Base-by-base conservation (phyloP, 2,329 filamentous ascomycete species). In the Trichothecium sympodiale region DNA sequence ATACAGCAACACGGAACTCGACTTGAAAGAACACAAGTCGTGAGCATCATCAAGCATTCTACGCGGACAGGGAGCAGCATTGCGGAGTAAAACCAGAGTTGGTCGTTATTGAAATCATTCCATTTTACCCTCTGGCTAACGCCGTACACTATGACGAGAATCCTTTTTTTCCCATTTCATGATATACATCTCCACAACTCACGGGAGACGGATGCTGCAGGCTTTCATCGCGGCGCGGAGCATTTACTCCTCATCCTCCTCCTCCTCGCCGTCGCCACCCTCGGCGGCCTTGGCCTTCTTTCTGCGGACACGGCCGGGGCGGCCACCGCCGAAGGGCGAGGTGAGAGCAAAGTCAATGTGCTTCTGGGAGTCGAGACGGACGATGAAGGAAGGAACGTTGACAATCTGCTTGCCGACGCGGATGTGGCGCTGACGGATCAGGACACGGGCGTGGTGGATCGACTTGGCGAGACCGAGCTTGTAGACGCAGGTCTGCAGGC, bases 331-430 rank as follows among this genome's bases (percentile, higher is more conserved):
- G 31, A 39, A 36, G 18, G 38, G 38, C 34, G 38, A 39, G 38
- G 20, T 29, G 4, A 33, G 20, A 27, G 38, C 15, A 34, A 39
- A 39, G 38, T 39, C 38, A 17, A 39, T 39, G 38, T 39, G 91
- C 85, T 98, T 98, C 82, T 98, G 91, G 58, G 88, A 95, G 77
- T 98, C 91, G 61, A 98, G 86, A 72, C 91, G 91, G 68, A 98
- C 91, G 64, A 98, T 83, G 83, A 94, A 98, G 38, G 89, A 96
- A 50, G 91, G 91, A 43, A 98, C 91, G 71, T 98, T 98, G 78
- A 98, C 91, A 64, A 98, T 96, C 78, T 98, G 91, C 85, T 98
- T 98, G 71, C 91, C 91, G 63, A 98, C 91, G 62, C 88, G 91
- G 73, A 98, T 98, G 78, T 98, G 91, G 63, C 91, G 83, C 78